Conservation (phyloP, 192 early-diverging fungal species). For the Backusella tarrabulga region DNA sequence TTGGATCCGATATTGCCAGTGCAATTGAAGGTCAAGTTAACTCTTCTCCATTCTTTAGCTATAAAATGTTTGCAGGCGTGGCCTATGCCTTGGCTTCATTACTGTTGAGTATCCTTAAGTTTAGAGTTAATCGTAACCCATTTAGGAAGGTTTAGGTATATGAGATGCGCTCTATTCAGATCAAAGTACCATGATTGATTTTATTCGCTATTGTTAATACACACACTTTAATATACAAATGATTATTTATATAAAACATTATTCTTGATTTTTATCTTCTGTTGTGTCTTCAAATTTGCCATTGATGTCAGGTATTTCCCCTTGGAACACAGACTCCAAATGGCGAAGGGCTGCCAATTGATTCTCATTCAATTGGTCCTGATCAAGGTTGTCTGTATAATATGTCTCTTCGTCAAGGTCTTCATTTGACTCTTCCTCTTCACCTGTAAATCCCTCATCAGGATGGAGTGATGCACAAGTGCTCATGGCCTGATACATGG, state of each 20-base stretch:
- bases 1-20: slow-evolving; percentile 33
- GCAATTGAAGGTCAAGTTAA: slow-evolving; percentile 29
- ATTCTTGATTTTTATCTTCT: background rate
- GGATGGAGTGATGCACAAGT: slow-evolving; percentile 67
- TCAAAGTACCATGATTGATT: background rate
- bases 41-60: slow-evolving; percentile 28
- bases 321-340: slow-evolving; percentile 23
- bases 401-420: slow-evolving; percentile 31
- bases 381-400: slow-evolving; percentile 21
- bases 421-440: slow-evolving; percentile 38
- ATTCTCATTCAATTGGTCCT: slow-evolving; percentile 35
- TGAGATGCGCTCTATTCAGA: background rate
- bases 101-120: slow-evolving; percentile 14
- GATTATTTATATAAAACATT: background rate
- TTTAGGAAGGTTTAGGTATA: slow-evolving; percentile 10
- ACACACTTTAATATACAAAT: background rate
- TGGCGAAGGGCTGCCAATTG: slow-evolving; percentile 31
- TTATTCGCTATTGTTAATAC: background rate
- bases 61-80: slow-evolving; percentile 42
- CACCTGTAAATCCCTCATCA: slow-evolving; percentile 46
- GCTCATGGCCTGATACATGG: slow-evolving; percentile 60
- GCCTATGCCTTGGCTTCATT: background rate
- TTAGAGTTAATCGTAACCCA: slow-evolving; percentile 10
- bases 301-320: background rate
- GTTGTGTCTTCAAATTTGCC: background rate